Evolutionary conservation across 2,329 filamentous ascomycete species (phyloP).

Genomic region (Penicillium sp.): DNA sequence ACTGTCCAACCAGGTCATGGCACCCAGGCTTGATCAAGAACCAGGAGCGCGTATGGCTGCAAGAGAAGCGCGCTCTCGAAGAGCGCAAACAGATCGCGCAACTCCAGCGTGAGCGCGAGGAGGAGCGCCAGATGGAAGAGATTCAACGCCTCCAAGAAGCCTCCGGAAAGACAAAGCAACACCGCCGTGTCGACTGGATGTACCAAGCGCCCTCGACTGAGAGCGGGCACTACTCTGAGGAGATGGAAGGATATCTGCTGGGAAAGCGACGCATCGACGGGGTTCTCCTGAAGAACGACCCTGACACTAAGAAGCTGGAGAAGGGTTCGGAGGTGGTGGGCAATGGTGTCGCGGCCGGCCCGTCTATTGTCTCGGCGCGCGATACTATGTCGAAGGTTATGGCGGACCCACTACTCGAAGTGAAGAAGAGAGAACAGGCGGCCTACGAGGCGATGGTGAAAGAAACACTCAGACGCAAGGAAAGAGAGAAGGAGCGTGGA

Average conservation of each 20-base stretch:
- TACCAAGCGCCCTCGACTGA: conserved; percentile 81
- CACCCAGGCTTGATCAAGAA: conserved; percentile 89
- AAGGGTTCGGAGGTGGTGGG: conserved; percentile 55
- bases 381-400: conserved; percentile 84
- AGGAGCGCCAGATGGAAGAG: conserved; percentile 90
- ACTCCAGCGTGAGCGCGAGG: conserved; percentile 86
- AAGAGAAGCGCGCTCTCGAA: conserved; percentile 87
- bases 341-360: conserved; percentile 19
- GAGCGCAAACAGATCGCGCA: conserved; percentile 94
- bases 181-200: conserved; percentile 96
- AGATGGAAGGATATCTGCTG: conserved; percentile 88
- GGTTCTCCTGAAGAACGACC: conserved; percentile 68
- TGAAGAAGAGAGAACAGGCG: conserved; percentile 86
- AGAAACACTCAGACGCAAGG: conserved; percentile 39
- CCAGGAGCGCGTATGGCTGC: conserved; percentile 83
- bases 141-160: conserved; percentile 86
- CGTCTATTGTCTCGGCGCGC: conserved; percentile 67
- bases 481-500: conserved; percentile 24
- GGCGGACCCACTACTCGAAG: conserved; percentile 86
- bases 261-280: conserved; percentile 91
- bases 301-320: conserved; percentile 73
- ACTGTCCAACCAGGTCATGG: conserved; percentile 62
- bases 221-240: conserved; percentile 70
- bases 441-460: conserved; percentile 62
- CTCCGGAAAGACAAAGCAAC: conserved; percentile 74